Percentiles rank a stretch among this genome's conserved stretches.
phyloP scores from a whole-genome alignment of 805 yeast species.

The Saccharomycopsis oosterbeekiorum region DNA sequence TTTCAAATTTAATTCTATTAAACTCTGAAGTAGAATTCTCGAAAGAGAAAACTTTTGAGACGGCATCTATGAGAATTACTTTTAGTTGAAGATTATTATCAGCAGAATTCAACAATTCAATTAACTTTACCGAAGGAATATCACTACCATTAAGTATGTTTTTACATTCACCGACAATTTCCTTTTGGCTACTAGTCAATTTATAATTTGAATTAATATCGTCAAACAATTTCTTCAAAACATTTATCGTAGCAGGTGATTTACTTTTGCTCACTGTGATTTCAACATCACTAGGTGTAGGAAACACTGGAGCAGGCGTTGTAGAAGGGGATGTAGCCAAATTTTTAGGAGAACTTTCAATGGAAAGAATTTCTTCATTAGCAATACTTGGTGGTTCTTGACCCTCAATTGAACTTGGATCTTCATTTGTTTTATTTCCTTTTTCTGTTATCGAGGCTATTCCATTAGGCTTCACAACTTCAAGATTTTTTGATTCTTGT shows the following conservation, averaged over 20 bases:
- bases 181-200: slow-evolving; percentile 12
- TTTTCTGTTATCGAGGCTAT: neutral
- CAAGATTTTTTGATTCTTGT: neutral
- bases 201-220: slow-evolving; percentile 8
- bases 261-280: slow-evolving; percentile 3
- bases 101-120: slow-evolving; percentile 4
- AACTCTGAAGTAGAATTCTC: slow-evolving; percentile 11
- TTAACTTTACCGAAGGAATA: slow-evolving; percentile 10
- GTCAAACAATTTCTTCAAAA: slow-evolving; percentile 12
- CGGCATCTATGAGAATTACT: slow-evolving; percentile 13
- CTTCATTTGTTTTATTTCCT: neutral
- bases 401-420: neutral
- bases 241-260: slow-evolving; percentile 12
- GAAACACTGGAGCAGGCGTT: neutral
- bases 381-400: neutral
- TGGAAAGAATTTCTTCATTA: neutral
- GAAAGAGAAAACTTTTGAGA: slow-evolving; percentile 17
- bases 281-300: neutral
- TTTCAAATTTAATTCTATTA: slow-evolving; percentile 8
- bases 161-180: slow-evolving; percentile 2
- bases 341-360: neutral
- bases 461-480: neutral
- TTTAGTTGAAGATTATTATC: slow-evolving; percentile 14
- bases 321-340: neutral
- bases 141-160: neutral